phyloP scores from a whole-genome alignment of 2,329 filamentous ascomycete genomes.

The Neurospora sp. region DNA sequence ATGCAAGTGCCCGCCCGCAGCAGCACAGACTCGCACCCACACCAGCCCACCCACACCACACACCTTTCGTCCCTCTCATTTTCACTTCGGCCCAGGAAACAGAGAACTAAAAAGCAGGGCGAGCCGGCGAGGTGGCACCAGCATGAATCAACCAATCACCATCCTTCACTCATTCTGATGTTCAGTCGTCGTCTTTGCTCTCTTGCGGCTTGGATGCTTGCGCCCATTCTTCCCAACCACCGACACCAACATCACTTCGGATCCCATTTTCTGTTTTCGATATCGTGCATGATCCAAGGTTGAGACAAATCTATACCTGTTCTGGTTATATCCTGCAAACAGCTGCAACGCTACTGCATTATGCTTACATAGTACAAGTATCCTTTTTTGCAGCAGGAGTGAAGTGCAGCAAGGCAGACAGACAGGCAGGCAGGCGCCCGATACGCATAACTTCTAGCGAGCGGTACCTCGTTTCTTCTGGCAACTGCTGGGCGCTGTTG shows the following conservation, averaged over 20 bases:
- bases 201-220: not conserved
- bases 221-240: not conserved
- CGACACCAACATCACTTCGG: not conserved
- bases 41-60: not conserved
- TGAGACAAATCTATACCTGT: not conserved
- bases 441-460: not conserved
- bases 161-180: not conserved
- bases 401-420: not conserved
- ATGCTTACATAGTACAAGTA: not conserved
- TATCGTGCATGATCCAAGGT: not conserved
- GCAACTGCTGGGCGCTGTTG: not conserved
- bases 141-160: conserved; percentile 3
- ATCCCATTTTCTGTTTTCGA: not conserved
- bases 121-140: conserved; percentile 14
- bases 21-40: not conserved
- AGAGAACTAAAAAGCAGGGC: conserved; percentile 10
- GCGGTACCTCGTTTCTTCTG: not conserved
- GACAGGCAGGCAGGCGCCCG: not conserved
- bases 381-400: not conserved
- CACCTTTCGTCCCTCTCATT: not conserved
- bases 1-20: not conserved
- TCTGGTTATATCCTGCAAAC: not conserved
- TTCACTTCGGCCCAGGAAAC: conserved; percentile 2
- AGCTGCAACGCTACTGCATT: not conserved
- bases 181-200: not conserved